Evolutionary conservation across 345 rosid species (phyloP).

Genomic region (Melaleuca alternifolia): DNA sequence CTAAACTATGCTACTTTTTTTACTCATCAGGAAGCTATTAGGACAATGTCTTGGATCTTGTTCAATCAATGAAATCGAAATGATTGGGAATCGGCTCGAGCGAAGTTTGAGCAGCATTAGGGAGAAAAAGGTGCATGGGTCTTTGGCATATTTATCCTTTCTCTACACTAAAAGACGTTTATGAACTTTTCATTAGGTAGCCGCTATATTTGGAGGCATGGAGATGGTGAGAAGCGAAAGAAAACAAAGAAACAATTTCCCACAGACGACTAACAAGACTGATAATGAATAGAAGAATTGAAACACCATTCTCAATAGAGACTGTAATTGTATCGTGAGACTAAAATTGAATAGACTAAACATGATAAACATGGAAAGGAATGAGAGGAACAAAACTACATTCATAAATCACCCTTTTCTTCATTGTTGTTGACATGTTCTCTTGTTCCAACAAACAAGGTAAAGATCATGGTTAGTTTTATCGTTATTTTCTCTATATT

Average conservation of each 20-base stretch:
- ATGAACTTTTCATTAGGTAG: background rate
- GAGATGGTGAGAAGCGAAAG: background rate
- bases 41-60: slow-evolving; percentile 39
- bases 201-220: background rate
- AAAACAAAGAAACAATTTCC: background rate
- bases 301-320: background rate
- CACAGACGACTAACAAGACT: background rate
- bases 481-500: background rate
- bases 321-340: background rate
- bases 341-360: background rate
- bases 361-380: background rate
- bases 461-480: background rate
- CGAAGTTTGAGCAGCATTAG: slow-evolving; percentile 37
- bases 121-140: slow-evolving; percentile 40
- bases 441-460: background rate
- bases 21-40: slow-evolving; percentile 29
- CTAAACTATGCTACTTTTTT: background rate
- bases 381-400: background rate
- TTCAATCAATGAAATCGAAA: slow-evolving; percentile 29
- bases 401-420: background rate
- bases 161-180: background rate
- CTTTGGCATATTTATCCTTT: background rate
- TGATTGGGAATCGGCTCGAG: slow-evolving; percentile 30
- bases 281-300: background rate
- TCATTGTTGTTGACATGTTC: background rate